Conservation (phyloP, 768 basidiomycete genomes). For the Guyanaporus albipodus region DNA sequence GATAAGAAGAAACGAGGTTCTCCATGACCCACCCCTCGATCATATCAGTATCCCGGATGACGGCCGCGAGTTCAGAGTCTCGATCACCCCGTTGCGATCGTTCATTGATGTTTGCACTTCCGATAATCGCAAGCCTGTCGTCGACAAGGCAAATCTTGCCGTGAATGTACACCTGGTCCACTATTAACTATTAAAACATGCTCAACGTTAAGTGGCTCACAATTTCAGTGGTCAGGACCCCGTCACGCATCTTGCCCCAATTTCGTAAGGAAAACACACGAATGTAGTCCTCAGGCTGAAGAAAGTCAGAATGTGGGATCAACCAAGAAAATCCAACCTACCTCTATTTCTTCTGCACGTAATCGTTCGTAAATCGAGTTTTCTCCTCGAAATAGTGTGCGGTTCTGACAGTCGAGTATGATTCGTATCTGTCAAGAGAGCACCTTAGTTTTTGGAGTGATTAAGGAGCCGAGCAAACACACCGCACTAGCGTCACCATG, state of each 20-base stretch:
- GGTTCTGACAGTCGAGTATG: slow-evolving; percentile 93
- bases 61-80: slow-evolving; percentile 90
- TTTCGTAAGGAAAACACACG: slow-evolving; percentile 86
- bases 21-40: slow-evolving; percentile 70
- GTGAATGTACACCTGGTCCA: slow-evolving; percentile 77
- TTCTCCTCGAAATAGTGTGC: slow-evolving; percentile 83
- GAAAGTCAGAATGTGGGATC: not conserved
- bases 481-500: slow-evolving; percentile 91
- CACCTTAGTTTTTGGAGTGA: not conserved
- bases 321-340: slow-evolving; percentile 28
- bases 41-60: slow-evolving; percentile 97
- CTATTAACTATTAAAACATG: slow-evolving; percentile 7
- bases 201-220: slow-evolving; percentile 34
- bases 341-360: slow-evolving; percentile 84
- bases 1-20: not conserved
- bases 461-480: slow-evolving; percentile 26
- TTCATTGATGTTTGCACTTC: slow-evolving; percentile 97
- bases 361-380: slow-evolving; percentile 88
- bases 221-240: slow-evolving; percentile 84
- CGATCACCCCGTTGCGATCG: slow-evolving; percentile 93
- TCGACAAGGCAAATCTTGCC: slow-evolving; percentile 76
- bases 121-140: slow-evolving; percentile 90
- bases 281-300: slow-evolving; percentile 91
- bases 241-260: slow-evolving; percentile 88
- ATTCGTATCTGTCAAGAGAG: slow-evolving; percentile 66